These are phyloP conservation scores for Sphenostylis stenocarpa DNA, from an alignment of 306 rosid genomes.

Conservation along the genomic window DNA sequence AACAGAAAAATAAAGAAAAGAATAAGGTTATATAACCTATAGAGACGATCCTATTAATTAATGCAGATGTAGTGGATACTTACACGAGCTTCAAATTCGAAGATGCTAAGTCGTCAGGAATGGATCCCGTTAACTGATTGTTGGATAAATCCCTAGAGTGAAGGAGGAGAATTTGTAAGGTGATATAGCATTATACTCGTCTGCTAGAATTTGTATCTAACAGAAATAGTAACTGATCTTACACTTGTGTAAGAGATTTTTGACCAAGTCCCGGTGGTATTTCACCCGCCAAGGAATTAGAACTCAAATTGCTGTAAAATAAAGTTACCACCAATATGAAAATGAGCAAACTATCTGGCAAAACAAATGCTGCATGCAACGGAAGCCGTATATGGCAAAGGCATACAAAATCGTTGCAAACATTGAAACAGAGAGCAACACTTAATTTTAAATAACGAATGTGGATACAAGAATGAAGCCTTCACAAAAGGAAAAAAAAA, in stretches of 20 bases:
- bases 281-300: conserved; percentile 72
- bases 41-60: background rate
- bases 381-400: conserved; percentile 2
- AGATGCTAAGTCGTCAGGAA: conserved; percentile 73
- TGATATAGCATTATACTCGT: background rate
- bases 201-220: conserved; percentile 2
- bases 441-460: background rate
- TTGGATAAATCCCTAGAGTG: conserved; percentile 82
- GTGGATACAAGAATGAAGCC: background rate
- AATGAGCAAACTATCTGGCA: background rate
- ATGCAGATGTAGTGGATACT: conserved; percentile 35
- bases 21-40: background rate
- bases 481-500: background rate
- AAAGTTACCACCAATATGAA: conserved; percentile 9
- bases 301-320: conserved; percentile 75
- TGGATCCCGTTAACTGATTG: conserved; percentile 76
- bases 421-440: conserved; percentile 10
- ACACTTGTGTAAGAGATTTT: conserved; percentile 67
- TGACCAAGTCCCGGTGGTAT: conserved; percentile 79
- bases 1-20: conserved; percentile 4
- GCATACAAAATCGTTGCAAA: conserved; percentile 17
- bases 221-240: conserved; percentile 45
- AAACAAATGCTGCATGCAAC: background rate
- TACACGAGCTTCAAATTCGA: conserved; percentile 80
- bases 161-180: background rate